Conservation (phyloP, 148 eudicot species). For the Rhododendron vialii region DNA sequence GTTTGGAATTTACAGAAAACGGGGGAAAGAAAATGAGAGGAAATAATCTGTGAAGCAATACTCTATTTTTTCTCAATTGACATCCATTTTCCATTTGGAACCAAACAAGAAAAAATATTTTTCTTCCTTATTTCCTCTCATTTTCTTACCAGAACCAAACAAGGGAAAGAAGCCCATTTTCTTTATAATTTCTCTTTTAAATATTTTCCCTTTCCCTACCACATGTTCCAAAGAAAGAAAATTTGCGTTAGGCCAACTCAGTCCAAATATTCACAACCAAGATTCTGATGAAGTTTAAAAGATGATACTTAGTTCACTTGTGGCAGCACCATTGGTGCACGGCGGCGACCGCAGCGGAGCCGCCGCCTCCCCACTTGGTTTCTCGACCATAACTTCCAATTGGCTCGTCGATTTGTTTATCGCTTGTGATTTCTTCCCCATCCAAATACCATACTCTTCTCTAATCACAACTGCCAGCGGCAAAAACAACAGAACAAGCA, state of each 20-base stretch:
- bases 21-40: too few species aligned
- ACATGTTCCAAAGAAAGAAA: background rate
- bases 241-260: background rate
- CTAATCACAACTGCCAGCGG: constrained; percentile 23
- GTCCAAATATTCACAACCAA: background rate
- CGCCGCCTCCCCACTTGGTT: background rate
- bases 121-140: too few species aligned
- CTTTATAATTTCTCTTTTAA: too few species aligned
- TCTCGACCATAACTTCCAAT: constrained; percentile 17
- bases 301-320: background rate
- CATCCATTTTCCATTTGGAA: too few species aligned
- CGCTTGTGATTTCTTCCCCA: constrained; percentile 10
- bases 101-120: too few species aligned
- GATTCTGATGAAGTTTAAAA: background rate
- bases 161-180: too few species aligned
- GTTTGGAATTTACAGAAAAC: too few species aligned
- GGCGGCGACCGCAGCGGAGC: background rate
- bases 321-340: background rate
- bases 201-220: too few species aligned
- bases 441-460: constrained; percentile 24
- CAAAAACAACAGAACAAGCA: constrained; percentile 21
- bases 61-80: too few species aligned
- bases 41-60: too few species aligned
- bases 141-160: too few species aligned
- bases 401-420: background rate